Evolutionary conservation across 352 stramenopile genomes (phyloP).

Genomic region (Pilasporangium apinafurcum): DNA sequence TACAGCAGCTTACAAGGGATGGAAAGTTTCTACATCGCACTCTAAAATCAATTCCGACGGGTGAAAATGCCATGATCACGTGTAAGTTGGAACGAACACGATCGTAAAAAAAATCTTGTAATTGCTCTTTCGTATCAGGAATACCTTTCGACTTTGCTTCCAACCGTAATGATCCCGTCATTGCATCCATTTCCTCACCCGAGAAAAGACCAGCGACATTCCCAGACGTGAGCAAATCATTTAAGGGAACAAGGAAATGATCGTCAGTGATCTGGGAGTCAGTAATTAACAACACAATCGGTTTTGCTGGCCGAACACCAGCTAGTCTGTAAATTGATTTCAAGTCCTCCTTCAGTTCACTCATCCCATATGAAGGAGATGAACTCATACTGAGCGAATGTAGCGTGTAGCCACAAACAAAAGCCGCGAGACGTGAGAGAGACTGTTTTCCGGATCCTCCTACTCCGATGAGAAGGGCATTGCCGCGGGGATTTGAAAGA

Average conservation of each 20-base stretch:
- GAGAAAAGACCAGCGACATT: slow-evolving; percentile 81
- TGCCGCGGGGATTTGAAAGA: slow-evolving; percentile 59
- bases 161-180: slow-evolving; percentile 58
- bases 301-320: slow-evolving; percentile 77
- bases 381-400: slow-evolving; percentile 55
- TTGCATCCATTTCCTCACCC: slow-evolving; percentile 86
- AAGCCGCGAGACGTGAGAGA: slow-evolving; percentile 83
- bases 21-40: slow-evolving; percentile 79
- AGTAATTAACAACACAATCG: slow-evolving; percentile 86
- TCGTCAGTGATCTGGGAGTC: slow-evolving; percentile 86
- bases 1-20: slow-evolving; percentile 58
- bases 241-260: slow-evolving; percentile 82
- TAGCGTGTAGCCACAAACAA: slow-evolving; percentile 78
- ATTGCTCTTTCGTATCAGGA: slow-evolving; percentile 85
- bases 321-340: slow-evolving; percentile 88
- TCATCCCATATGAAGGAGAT: slow-evolving; percentile 53
- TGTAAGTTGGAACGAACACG: slow-evolving; percentile 85
- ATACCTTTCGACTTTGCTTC: slow-evolving; percentile 85
- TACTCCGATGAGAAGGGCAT: slow-evolving; percentile 84
- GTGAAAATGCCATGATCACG: slow-evolving; percentile 82
- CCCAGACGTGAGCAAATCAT: slow-evolving; percentile 78
- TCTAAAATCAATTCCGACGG: slow-evolving; percentile 69
- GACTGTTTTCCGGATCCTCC: slow-evolving; percentile 88
- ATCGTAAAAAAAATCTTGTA: slow-evolving; percentile 89
- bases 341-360: slow-evolving; percentile 84